Conservation (phyloP, 805 yeast species). For the Saturnispora ahearnii region DNA sequence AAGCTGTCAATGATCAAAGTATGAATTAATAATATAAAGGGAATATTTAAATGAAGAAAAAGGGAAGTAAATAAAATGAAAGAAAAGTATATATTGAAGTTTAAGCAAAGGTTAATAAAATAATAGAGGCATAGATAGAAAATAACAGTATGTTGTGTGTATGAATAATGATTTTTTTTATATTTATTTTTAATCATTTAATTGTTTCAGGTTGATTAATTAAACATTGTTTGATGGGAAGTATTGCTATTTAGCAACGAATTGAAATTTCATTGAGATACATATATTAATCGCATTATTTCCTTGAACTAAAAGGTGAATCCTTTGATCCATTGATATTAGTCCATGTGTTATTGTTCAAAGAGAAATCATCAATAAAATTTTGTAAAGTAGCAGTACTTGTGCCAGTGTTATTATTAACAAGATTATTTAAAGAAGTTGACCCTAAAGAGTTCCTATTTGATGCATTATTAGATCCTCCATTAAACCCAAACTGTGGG, state of each 20-base stretch:
- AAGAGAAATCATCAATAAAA: slow-evolving; percentile 7
- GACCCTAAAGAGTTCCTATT: slow-evolving; percentile 8
- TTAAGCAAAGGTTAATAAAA: not conserved
- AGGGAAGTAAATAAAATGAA: slow-evolving; percentile 1
- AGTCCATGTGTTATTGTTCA: slow-evolving; percentile 5
- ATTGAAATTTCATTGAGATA: not conserved
- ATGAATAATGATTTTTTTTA: not conserved
- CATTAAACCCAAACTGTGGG: slow-evolving; percentile 1
- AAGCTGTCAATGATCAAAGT: slow-evolving; percentile 7
- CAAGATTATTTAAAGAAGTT: slow-evolving; percentile 2
- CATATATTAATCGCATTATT: not conserved
- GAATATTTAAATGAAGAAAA: not conserved
- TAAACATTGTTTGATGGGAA: not conserved
- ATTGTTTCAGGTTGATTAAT: not conserved
- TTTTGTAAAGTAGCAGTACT: not conserved
- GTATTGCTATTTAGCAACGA: not conserved
- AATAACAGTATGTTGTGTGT: not conserved
- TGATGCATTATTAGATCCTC: not conserved
- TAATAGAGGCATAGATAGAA: not conserved
- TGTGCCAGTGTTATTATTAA: not conserved
- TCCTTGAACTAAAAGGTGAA: not conserved
- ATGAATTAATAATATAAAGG: slow-evolving; percentile 1
- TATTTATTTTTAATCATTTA: not conserved
- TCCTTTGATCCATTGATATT: slow-evolving; percentile 1
- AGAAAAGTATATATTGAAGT: not conserved